These are phyloP conservation scores for Penicillium griseofulvum DNA, from an alignment of 2,329 filamentous ascomycete genomes.

Conservation along the genomic window DNA sequence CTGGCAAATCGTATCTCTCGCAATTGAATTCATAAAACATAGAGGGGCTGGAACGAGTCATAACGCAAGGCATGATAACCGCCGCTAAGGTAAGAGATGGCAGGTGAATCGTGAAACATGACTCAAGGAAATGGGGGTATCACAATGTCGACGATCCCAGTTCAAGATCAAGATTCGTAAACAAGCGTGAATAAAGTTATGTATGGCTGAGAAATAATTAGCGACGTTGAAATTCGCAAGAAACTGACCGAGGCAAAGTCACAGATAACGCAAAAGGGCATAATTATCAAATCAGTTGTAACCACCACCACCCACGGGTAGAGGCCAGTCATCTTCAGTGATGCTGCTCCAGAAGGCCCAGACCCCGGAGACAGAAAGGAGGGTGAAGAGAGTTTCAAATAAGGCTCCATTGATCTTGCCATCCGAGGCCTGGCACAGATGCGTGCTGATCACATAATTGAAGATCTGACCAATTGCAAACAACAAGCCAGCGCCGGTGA, in stretches of 20 bases:
- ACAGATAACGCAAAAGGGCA: background rate
- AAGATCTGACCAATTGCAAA: conserved; percentile 95
- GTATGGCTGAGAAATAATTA: conserved; percentile 10
- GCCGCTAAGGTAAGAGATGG: conserved; percentile 2
- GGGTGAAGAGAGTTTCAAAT: conserved; percentile 90
- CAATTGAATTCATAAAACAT: conserved; percentile 1
- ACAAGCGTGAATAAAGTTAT: conserved; percentile 14
- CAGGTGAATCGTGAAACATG: conserved; percentile 27
- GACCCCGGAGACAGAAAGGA: conserved; percentile 75
- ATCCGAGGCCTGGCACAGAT: conserved; percentile 79
- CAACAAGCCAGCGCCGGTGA: conserved; percentile 68
- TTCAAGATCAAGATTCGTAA: conserved; percentile 13
- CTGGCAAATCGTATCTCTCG: conserved; percentile 6
- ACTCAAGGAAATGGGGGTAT: conserved; percentile 23
- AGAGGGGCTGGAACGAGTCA: conserved; percentile 1
- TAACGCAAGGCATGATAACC: conserved; percentile 8
- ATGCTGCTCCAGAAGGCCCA: conserved; percentile 99
- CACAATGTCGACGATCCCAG: conserved; percentile 22
- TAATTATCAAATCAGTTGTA: conserved; percentile 29
- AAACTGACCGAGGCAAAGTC: conserved; percentile 3
- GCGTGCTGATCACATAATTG: conserved; percentile 87
- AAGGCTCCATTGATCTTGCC: conserved; percentile 90
- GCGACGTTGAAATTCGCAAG: conserved; percentile 2
- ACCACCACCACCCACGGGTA: conserved; percentile 39
- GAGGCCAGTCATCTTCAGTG: conserved; percentile 96